Evolutionary conservation across 2,329 filamentous ascomycete species (phyloP).

Genomic region (Aspergillus sergii): DNA sequence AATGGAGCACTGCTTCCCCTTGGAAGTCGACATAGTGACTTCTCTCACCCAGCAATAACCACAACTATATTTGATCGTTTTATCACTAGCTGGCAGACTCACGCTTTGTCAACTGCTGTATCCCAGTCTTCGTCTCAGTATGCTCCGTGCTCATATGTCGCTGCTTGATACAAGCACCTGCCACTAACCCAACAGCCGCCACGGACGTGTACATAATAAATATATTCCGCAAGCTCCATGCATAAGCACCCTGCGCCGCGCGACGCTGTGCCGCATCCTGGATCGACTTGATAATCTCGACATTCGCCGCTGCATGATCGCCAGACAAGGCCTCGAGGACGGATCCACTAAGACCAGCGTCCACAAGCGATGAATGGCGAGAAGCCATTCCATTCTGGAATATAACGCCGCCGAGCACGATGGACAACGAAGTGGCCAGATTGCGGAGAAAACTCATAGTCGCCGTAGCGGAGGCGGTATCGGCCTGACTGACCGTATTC

Average conservation of each 20-base stretch:
- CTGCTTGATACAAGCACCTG: conserved; percentile 50
- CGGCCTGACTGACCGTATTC: conserved; percentile 51
- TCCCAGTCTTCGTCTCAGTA: conserved; percentile 54
- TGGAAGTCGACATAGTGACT: not conserved
- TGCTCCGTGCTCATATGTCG: conserved; percentile 52
- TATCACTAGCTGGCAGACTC: not conserved
- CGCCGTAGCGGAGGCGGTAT: conserved; percentile 55
- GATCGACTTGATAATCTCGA: conserved; percentile 45
- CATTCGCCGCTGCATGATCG: conserved; percentile 49
- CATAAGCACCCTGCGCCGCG: conserved; percentile 48
- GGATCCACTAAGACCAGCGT: conserved; percentile 40
- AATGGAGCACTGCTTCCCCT: not conserved
- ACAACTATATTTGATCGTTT: not conserved
- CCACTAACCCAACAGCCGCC: conserved; percentile 44
- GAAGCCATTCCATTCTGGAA: conserved; percentile 65
- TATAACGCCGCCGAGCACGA: conserved; percentile 75
- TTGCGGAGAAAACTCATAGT: conserved; percentile 63
- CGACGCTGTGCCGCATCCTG: conserved; percentile 36
- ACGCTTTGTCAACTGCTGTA: not conserved
- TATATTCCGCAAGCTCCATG: conserved; percentile 52
- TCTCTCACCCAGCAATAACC: not conserved
- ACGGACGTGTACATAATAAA: conserved; percentile 53
- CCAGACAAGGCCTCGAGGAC: conserved; percentile 38
- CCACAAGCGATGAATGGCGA: conserved; percentile 51
- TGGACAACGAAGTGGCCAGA: conserved; percentile 66